Conservation (phyloP, 148 eudicot genomes). For the Dysphania ambrosioides region DNA sequence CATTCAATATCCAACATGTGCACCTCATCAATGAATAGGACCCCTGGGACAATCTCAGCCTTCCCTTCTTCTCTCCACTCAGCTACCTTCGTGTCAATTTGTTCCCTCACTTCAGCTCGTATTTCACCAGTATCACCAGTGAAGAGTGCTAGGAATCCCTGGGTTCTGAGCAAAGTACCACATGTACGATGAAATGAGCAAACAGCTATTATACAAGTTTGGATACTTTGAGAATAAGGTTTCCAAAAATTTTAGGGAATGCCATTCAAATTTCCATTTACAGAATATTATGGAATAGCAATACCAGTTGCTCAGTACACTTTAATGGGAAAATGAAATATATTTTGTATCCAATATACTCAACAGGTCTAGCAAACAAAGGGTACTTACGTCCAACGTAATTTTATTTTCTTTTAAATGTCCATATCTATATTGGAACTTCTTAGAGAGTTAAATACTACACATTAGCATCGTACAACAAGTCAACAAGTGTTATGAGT, state of each 20-base stretch:
- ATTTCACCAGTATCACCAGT: conserved; percentile 96
- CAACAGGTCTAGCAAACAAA: no score
- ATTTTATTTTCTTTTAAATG: no score
- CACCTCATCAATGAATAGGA: conserved; percentile 94
- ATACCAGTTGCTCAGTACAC: no score
- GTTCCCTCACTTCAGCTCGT: conserved; percentile 91
- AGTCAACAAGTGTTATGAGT: no score
- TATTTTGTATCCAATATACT: no score
- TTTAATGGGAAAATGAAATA: no score
- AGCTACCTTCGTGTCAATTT: conserved; percentile 90
- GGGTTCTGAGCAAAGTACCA: conserved; percentile 63
- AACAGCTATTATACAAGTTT: not conserved
- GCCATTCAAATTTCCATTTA: no score
- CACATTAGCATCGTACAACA: no score
- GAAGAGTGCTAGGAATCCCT: conserved; percentile 90
- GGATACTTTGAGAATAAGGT: not conserved
- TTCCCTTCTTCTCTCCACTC: conserved; percentile 99
- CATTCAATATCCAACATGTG: conserved; percentile 97
- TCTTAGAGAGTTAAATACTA: no score
- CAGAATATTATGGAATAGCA: no score
- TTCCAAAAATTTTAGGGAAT: not conserved
- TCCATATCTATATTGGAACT: no score
- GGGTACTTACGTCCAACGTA: no score
- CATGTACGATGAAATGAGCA: conserved; percentile 3
- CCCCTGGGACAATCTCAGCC: conserved; percentile 94